Base-by-base conservation (phyloP, 331 rosid genomes). In the Erythrophleum ivorense region DNA sequence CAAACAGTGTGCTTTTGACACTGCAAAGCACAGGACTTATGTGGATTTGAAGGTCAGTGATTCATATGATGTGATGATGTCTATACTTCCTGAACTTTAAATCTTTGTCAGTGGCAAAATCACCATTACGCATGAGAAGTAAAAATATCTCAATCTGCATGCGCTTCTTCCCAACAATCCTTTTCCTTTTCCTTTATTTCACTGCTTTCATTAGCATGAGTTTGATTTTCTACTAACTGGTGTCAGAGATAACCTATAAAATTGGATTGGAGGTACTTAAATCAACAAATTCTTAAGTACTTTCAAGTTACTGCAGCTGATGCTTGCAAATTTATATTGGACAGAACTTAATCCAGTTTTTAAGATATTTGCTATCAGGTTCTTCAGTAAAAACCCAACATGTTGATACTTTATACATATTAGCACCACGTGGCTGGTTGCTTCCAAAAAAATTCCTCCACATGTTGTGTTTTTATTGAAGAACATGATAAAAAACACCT, bases 21-120 rank as follows among this genome's bases (percentile, higher is more conserved):
- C 83, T 63, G 92, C 94, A 49, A 89, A 91, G 73, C 98, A 94
- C 86, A 90, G 97, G 71, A 93, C 97, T 74, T 93, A 91, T 40
- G 97, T 93, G 45, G 97, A 94, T 89, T 81, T 94, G 85, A 94
- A 94, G 98, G 98, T 94, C 52, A 74, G 84, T 10, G 31, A 38
- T 78, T 54, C 71, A 43, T 46, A 40, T 33, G 53, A 64, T 73
- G 9, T 64, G 6, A 45, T 69, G 53, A 21, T 36, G 58, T 29
- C 41, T 6, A 10, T 49, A 33, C 48, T 52, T 34, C 53, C 24
- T 29, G 45, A 40, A 58, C 34, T 21, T 57, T 21, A 10, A 12
- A 6, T 74, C 10, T n/a, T 71, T 53, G 8, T 60, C 9, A 38
- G 21, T 69, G 46, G 15, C 43, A 64, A 21, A 63, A 71, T 72